A percentile compares a stretch with the other conserved stretches of the same genome.
These are phyloP conservation scores for Phytophthora cajani DNA, from an alignment of 352 stramenopile species.

Conservation along the genomic window DNA sequence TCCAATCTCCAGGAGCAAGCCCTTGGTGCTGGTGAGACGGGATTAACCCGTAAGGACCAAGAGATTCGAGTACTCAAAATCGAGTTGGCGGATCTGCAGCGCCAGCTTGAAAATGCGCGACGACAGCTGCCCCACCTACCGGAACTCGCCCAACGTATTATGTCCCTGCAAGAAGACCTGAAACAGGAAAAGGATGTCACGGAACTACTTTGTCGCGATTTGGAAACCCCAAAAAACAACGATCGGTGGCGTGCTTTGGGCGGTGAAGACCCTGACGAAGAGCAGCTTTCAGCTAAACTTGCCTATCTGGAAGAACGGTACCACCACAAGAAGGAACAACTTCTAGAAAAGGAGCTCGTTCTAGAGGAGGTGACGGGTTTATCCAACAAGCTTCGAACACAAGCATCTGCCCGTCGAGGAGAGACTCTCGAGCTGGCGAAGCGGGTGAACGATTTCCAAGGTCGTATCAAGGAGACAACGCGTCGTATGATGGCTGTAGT, in stretches of 20 bases:
- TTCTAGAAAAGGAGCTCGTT: conserved; percentile 95
- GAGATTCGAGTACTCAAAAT: conserved; percentile 81
- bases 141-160: conserved; percentile 80
- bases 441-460: conserved; percentile 92
- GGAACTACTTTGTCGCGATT: conserved; percentile 88
- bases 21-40: conserved; percentile 81
- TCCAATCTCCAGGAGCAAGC: conserved; percentile 90
- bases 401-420: conserved; percentile 77
- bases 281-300: conserved; percentile 88
- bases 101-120: conserved; percentile 80
- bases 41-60: conserved; percentile 81
- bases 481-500: conserved; percentile 96
- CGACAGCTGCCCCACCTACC: conserved; percentile 82
- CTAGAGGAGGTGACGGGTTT: conserved; percentile 93
- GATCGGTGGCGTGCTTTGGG: conserved; percentile 89
- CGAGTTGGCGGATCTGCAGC: conserved; percentile 84
- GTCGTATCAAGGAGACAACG: conserved; percentile 90
- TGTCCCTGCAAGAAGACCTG: conserved; percentile 84
- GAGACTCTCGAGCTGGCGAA: conserved; percentile 87
- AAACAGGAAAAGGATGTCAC: conserved; percentile 87
- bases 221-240: conserved; percentile 91
- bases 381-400: conserved; percentile 83
- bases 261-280: conserved; percentile 90
- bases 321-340: conserved; percentile 91
- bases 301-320: conserved; percentile 87